Evolutionary conservation across 306 rosid species (phyloP).

Genomic region (Lupinus albus): DNA sequence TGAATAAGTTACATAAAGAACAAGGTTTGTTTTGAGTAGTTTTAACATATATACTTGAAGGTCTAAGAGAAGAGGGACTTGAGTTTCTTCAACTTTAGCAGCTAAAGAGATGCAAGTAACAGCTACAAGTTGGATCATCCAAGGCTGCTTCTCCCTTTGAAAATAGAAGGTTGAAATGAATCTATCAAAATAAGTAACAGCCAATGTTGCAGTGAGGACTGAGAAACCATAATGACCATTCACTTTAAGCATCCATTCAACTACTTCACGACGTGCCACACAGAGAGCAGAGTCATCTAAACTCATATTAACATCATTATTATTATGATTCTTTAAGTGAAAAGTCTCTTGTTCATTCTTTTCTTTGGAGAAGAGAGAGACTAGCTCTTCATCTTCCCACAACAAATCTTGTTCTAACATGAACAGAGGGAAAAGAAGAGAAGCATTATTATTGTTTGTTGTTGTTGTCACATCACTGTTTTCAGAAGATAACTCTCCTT

Average conservation of each 20-base stretch:
- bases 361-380: slow-evolving; percentile 68
- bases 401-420: slow-evolving; percentile 70
- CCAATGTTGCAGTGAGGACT: slow-evolving; percentile 78
- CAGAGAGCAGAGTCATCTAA: slow-evolving; percentile 38
- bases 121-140: slow-evolving; percentile 88
- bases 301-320: not conserved
- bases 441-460: slow-evolving; percentile 8
- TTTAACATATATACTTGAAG: slow-evolving; percentile 67
- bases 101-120: slow-evolving; percentile 92
- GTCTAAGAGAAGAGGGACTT: slow-evolving; percentile 88
- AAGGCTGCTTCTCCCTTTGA: slow-evolving; percentile 84
- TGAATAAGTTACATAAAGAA: too few relatives aligned
- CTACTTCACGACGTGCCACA: slow-evolving; percentile 60
- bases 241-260: slow-evolving; percentile 83
- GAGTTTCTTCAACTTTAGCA: slow-evolving; percentile 93
- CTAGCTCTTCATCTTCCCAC: slow-evolving; percentile 77
- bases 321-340: slow-evolving; percentile 15
- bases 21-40: too few relatives aligned
- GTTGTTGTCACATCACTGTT: slow-evolving; percentile 48
- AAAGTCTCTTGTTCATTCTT: slow-evolving; percentile 46
- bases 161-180: slow-evolving; percentile 64
- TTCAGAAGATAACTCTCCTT: slow-evolving; percentile 36
- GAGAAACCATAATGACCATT: slow-evolving; percentile 75
- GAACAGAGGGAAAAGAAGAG: slow-evolving; percentile 53
- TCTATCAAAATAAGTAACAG: slow-evolving; percentile 75